Evolutionary conservation across 441 rosid species (phyloP).

Genomic region (Corymbia citriodora): DNA sequence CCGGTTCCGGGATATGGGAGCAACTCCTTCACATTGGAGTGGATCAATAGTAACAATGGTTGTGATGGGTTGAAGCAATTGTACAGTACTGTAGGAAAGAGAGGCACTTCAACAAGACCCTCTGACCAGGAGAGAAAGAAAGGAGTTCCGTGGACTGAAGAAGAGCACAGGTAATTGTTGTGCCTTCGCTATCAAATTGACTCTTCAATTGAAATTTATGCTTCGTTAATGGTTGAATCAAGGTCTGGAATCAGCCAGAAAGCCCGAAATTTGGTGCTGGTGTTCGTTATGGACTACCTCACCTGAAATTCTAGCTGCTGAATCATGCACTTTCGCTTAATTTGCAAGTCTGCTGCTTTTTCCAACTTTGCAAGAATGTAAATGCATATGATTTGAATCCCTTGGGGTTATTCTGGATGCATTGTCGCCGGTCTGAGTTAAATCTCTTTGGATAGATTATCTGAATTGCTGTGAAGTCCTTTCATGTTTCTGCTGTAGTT

Average conservation of each 20-base stretch:
- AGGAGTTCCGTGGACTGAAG: slow-evolving; percentile 98
- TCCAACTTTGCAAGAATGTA: neutral
- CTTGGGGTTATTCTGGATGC: neutral
- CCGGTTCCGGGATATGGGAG: slow-evolving; percentile 76
- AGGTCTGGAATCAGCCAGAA: neutral
- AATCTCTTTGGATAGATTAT: neutral
- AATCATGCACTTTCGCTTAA: neutral
- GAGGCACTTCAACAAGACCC: slow-evolving; percentile 44
- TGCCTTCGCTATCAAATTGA: neutral
- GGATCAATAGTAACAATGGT: slow-evolving; percentile 39
- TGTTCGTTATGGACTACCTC: neutral
- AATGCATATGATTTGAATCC: neutral
- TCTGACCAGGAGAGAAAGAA: slow-evolving; percentile 91
- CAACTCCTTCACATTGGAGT: slow-evolving; percentile 83
- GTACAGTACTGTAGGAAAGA: slow-evolving; percentile 58
- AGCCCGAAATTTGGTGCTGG: neutral
- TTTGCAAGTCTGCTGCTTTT: neutral
- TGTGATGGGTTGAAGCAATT: slow-evolving; percentile 40
- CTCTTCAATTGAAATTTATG: neutral
- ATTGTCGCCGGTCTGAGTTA: neutral
- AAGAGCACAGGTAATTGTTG: slow-evolving; percentile 70
- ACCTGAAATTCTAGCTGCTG: neutral
- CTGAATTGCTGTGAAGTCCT: neutral
- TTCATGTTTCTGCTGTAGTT: neutral
- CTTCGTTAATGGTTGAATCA: neutral